Conservation (phyloP, 306 rosid species). For the Cercis canadensis region DNA sequence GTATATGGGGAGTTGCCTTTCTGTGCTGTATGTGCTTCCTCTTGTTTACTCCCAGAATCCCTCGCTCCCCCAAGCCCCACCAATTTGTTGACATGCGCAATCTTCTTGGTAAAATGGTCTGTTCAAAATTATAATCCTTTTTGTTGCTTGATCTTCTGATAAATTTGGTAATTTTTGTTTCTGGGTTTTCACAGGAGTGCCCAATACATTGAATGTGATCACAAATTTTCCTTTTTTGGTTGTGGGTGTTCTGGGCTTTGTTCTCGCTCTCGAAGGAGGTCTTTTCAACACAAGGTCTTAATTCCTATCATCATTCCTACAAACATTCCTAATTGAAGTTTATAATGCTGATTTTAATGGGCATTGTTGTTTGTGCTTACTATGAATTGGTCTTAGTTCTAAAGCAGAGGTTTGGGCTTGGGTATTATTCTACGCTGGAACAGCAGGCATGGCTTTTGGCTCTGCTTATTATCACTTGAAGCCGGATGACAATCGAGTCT, state of each 20-base stretch:
- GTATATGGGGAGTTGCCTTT: conserved; percentile 45
- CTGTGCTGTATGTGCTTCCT: conserved; percentile 48
- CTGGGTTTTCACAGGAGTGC: conserved; percentile 63
- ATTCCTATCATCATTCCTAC: not conserved
- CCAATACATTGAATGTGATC: conserved; percentile 72
- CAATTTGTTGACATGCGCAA: conserved; percentile 69
- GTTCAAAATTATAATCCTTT: not conserved
- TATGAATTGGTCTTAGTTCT: conserved; percentile 27
- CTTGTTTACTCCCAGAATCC: conserved; percentile 53
- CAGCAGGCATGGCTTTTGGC: conserved; percentile 64
- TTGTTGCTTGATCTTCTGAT: conserved; percentile 21
- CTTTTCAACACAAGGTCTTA: conserved; percentile 59
- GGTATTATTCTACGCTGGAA: conserved; percentile 60
- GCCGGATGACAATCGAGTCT: conserved; percentile 58
- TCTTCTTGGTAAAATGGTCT: conserved; percentile 51
- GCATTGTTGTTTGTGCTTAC: not conserved
- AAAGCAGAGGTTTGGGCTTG: conserved; percentile 58
- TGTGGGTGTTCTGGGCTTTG: conserved; percentile 72
- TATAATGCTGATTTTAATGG: not conserved
- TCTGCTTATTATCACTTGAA: conserved; percentile 72
- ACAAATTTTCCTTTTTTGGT: conserved; percentile 76
- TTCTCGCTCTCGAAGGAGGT: conserved; percentile 56
- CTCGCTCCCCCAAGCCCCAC: conserved; percentile 59
- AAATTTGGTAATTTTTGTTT: conserved; percentile 22
- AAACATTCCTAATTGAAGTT: not conserved